Evolutionary conservation across 2,329 filamentous ascomycete genomes (phyloP).

Genomic region (Neonectria sp.): DNA sequence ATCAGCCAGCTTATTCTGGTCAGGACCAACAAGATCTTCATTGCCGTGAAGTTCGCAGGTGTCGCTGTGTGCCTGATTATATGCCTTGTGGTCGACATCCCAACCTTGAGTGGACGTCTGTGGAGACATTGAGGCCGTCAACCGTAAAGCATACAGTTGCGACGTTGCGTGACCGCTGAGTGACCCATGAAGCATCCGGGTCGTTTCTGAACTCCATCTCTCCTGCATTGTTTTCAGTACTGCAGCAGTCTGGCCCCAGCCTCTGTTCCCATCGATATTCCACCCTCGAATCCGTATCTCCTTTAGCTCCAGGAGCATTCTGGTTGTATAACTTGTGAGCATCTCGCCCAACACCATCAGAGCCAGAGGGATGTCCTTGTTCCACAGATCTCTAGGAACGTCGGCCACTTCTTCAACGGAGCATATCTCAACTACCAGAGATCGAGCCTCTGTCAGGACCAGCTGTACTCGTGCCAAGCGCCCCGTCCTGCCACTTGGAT

Average conservation of each 20-base stretch:
- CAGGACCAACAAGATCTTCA: background rate
- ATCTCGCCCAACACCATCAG: background rate
- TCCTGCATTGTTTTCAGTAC: background rate
- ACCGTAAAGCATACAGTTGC: background rate
- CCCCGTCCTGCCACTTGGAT: background rate
- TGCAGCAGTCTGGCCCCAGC: background rate
- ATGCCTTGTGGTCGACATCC: background rate
- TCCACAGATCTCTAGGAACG: background rate
- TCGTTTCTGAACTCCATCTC: slow-evolving; percentile 5
- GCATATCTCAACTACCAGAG: background rate
- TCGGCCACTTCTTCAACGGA: background rate
- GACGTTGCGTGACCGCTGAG: slow-evolving; percentile 4
- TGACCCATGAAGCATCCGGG: slow-evolving; percentile 9
- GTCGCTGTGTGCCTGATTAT: slow-evolving; percentile 7
- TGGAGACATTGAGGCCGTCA: background rate
- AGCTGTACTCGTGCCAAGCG: background rate
- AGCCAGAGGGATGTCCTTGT: background rate
- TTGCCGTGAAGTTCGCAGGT: background rate
- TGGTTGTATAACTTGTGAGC: background rate
- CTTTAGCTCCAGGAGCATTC: background rate
- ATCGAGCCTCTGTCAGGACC: background rate
- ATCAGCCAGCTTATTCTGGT: background rate
- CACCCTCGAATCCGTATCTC: slow-evolving; percentile 2
- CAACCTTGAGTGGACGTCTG: background rate
- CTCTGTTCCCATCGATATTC: slow-evolving; percentile 10